Base-by-base conservation (phyloP, 352 stramenopile genomes). In the Phytophthora melonis region DNA sequence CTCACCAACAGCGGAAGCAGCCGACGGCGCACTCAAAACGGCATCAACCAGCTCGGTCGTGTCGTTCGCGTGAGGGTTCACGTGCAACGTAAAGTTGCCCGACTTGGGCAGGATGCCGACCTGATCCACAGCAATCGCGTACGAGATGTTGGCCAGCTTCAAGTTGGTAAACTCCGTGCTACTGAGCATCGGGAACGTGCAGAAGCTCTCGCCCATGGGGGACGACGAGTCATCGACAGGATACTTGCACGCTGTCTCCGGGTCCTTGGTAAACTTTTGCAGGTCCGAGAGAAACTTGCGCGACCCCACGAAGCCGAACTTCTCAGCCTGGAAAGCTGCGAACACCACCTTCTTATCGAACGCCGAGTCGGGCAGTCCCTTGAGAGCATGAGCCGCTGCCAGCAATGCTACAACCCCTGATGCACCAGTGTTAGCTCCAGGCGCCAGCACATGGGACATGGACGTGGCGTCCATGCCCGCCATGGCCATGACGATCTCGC, bases 321-420 rank as follows among this genome's bases (percentile, higher is more conserved):
- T 91, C 58, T 96, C 89, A 6, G 77, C 86, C 60, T 95, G 88
- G 75, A 96, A 96, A 32, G 82, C 79, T 1, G 87, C 86, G 78
- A 96, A 96, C 61, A 95, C 87, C 55, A 96, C 78, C 64, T 88
- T 83, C 71, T 93, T 93, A 59, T 83, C 74, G 16, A 96, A 87
- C 1, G 75, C 74, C 43, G 77, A 82, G 59, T 93, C 86, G 0
- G 87, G 84, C 30, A 96, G 75, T 45, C 69, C 79, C 34, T 90
- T 86, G 9, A 96, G 75, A 34, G 89, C 87, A 58, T 94, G 74
- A 5, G 86, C 84, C 2, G 89, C 88, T 8, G 87, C 84, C 19
- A 96, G 72, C 23, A 96, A 68, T n/a, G 89, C 89, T 14, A 93
- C 88, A 43, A 96, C 63, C 21, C 88, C 88, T 1, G 88, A 94